phyloP scores from a whole-genome alignment of 768 basidiomycete genomes.

The Peribolospora baueri region DNA sequence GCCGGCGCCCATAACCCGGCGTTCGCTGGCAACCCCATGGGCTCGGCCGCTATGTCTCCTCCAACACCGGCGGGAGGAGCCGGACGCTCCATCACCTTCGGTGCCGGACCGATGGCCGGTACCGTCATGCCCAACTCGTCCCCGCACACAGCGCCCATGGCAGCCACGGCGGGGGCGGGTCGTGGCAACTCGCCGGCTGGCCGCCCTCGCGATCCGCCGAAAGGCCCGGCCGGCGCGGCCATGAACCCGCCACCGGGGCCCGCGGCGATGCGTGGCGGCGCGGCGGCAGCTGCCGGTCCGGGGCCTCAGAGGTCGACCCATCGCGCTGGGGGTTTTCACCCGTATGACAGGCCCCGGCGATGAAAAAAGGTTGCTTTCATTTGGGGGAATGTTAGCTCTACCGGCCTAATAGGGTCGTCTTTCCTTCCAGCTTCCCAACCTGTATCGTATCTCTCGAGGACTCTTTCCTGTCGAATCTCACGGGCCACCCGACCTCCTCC shows the following conservation, averaged over 20 bases:
- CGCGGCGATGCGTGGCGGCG: conserved; percentile 11
- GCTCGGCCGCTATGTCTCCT: conserved; percentile 4
- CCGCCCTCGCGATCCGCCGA: neutral
- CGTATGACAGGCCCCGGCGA: too few species aligned
- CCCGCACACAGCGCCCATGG: neutral
- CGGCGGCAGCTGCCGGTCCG: neutral
- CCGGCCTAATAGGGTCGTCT: too few species aligned
- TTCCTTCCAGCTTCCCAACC: too few species aligned
- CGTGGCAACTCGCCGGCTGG: neutral
- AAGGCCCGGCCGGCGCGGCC: conserved; percentile 10
- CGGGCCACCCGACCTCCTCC: too few species aligned
- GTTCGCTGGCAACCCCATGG: neutral
- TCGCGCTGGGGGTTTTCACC: too few species aligned
- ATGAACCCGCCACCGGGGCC: conserved; percentile 17
- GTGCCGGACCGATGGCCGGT: conserved; percentile 22
- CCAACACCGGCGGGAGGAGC: conserved; percentile 7
- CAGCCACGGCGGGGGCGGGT: too few species aligned
- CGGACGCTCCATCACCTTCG: too few species aligned
- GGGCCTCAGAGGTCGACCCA: neutral
- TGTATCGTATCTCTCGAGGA: too few species aligned
- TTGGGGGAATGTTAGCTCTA: too few species aligned
- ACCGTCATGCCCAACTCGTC: conserved; percentile 1
- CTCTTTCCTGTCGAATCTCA: too few species aligned
- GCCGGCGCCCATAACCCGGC: too few species aligned
- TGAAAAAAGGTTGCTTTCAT: too few species aligned